Evolutionary conservation across 768 basidiomycete genomes (phyloP).

Genomic region (Tubosaeta sp.): DNA sequence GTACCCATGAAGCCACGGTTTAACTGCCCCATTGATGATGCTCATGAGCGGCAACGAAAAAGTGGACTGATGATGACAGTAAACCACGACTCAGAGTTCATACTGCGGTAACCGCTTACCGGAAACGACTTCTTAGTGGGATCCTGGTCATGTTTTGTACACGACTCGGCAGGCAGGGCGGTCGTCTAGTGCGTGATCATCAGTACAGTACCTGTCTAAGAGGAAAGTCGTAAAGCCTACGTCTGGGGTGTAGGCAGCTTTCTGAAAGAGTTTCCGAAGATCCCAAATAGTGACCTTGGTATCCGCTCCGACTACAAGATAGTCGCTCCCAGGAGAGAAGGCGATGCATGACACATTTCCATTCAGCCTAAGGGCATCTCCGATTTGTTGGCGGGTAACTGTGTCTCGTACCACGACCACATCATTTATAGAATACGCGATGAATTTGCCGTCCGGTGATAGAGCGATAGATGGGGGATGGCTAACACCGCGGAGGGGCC

Average conservation of each 20-base stretch:
- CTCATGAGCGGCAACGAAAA: slow-evolving; percentile 13
- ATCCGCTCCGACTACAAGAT: slow-evolving; percentile 2
- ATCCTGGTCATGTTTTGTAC: slow-evolving; percentile 4
- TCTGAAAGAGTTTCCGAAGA: neutral
- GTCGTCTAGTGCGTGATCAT: neutral
- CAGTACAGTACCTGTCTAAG: neutral
- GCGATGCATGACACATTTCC: slow-evolving; percentile 11
- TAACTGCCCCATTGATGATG: slow-evolving; percentile 15
- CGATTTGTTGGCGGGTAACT: slow-evolving; percentile 7
- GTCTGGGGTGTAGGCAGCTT: neutral
- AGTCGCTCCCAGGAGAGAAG: slow-evolving; percentile 8
- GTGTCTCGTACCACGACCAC: slow-evolving; percentile 9
- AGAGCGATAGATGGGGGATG: slow-evolving; percentile 9
- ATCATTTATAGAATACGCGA: slow-evolving; percentile 13
- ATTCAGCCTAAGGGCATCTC: slow-evolving; percentile 3
- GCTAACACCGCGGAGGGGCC: slow-evolving; percentile 8
- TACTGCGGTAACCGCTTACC: neutral
- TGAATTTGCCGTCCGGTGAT: slow-evolving; percentile 10
- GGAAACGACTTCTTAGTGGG: neutral
- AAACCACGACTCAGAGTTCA: neutral
- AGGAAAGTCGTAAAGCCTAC: neutral
- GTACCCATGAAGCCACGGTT: slow-evolving; percentile 16
- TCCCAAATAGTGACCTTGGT: slow-evolving; percentile 14
- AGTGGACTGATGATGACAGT: slow-evolving; percentile 1
- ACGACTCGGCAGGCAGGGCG: neutral